Conservation (phyloP, 345 rosid genomes). For the Populus pruinosa region DNA sequence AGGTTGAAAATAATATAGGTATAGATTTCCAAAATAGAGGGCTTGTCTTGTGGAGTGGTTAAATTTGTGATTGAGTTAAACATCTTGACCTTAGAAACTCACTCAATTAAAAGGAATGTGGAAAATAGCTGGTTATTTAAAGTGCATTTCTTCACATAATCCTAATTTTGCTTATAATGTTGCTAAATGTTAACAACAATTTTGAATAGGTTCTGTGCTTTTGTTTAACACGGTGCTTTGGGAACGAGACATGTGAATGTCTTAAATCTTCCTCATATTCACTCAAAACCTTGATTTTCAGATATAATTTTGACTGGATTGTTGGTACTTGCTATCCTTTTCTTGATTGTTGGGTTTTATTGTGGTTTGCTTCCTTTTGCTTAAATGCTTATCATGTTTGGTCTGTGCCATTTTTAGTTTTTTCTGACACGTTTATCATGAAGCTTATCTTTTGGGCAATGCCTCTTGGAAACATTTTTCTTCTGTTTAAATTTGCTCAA, state of each 20-base stretch:
- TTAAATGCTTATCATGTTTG: background rate
- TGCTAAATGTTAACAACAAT: background rate
- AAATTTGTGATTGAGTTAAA: background rate
- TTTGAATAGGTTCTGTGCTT: background rate
- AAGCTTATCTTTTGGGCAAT: background rate
- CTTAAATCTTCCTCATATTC: background rate
- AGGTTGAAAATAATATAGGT: background rate
- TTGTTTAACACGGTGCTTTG: background rate
- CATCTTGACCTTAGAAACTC: background rate
- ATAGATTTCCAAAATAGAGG: background rate
- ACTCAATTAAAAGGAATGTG: background rate
- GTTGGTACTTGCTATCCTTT: background rate
- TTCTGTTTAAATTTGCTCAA: background rate
- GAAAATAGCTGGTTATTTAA: background rate
- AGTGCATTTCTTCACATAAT: background rate
- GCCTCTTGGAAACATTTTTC: background rate
- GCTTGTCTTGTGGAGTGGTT: background rate
- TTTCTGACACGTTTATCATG: background rate
- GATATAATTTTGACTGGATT: background rate
- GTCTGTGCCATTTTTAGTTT: background rate
- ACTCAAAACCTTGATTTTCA: background rate
- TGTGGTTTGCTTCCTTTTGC: background rate
- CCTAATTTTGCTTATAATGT: no score
- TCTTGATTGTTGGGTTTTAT: background rate
- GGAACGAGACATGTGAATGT: background rate